Conservation (phyloP, 2,329 filamentous ascomycete species). For the Sporothrix brasiliensis region DNA sequence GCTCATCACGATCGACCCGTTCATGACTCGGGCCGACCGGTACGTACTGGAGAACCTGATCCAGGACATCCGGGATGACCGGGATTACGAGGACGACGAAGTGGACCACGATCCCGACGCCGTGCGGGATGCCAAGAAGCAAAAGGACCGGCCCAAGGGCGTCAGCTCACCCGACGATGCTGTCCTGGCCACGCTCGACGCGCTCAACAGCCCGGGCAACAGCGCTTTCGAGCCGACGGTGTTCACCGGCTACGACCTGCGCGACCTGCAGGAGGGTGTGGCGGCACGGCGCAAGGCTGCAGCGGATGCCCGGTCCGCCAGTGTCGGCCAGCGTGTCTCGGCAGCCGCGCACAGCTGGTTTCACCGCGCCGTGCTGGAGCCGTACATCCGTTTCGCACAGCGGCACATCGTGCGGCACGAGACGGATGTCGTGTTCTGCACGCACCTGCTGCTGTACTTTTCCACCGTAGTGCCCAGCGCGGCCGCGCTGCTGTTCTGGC, state of each 20-base stretch:
- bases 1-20: constrained; percentile 45
- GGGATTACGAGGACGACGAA: constrained; percentile 36
- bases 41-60: constrained; percentile 48
- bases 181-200: constrained; percentile 46
- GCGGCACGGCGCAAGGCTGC: constrained; percentile 28
- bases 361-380: constrained; percentile 56
- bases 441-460: constrained; percentile 73
- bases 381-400: constrained; percentile 61
- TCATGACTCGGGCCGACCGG: constrained; percentile 48
- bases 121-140: constrained; percentile 28
- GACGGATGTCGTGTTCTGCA: constrained; percentile 77
- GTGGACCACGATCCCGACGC: constrained; percentile 30
- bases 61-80: constrained; percentile 43
- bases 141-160: constrained; percentile 4
- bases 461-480: constrained; percentile 71
- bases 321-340: constrained; percentile 11
- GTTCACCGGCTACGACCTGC: constrained; percentile 49
- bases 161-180: constrained; percentile 38
- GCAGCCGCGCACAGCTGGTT: constrained; percentile 52
- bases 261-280: constrained; percentile 43
- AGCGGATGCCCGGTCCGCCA: constrained; percentile 17
- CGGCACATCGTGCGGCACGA: constrained; percentile 60
- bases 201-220: constrained; percentile 48
- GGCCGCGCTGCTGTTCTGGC: constrained; percentile 59
- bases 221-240: constrained; percentile 52